Evolutionary conservation across 345 rosid species (phyloP), one percentile per base, ranked within the genome.

Genomic region (Lumnitzera racemosa): DNA sequence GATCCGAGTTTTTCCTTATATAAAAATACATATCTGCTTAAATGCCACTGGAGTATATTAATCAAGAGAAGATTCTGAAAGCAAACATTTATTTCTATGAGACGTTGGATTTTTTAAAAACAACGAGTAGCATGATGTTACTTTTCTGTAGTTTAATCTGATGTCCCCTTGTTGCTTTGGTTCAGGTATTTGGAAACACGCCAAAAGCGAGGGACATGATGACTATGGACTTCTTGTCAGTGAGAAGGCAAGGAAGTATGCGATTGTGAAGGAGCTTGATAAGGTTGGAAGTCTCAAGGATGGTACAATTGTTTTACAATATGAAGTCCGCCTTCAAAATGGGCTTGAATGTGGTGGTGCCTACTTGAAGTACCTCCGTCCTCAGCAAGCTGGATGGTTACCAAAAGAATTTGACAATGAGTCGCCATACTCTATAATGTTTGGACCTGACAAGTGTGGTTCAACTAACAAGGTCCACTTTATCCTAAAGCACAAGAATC

Each of bases 261-360:
- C 81, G 0, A 76, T 83, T 5, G 85, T 73, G 41, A 80, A 69
- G 31, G 80, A 83, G 66, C 76, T 83, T 27, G 72, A 70, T 24
- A 59, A 74, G 56, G 59, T 61, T 0, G 56, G 48, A 15, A 70
- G 50, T 54, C 74, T 83, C 9, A 78, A 74, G 68, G 78, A 72
- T 54, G 74, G 67, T 17, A 72, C 67, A 29, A 60, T 70, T 46
- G 75, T 80, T 16, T 73, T 83, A 17, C 88, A 83, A 27, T 83
- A 67, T 63, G 88, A 83, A 64, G 77, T 78, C 41, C 77, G 88
- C 24, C 64, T 78, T 27, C 88, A 83, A 47, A 72, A 76, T 15
- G 83, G 81, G 25, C 75, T 83, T n/a, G 81, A 80, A 63, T 83
- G 88, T 49, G 85, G 85, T 20, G 88, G 88, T 61, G 85, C 88